phyloP scores from a whole-genome alignment of 176 grass and related monocot species.

The Oryza nivara region DNA sequence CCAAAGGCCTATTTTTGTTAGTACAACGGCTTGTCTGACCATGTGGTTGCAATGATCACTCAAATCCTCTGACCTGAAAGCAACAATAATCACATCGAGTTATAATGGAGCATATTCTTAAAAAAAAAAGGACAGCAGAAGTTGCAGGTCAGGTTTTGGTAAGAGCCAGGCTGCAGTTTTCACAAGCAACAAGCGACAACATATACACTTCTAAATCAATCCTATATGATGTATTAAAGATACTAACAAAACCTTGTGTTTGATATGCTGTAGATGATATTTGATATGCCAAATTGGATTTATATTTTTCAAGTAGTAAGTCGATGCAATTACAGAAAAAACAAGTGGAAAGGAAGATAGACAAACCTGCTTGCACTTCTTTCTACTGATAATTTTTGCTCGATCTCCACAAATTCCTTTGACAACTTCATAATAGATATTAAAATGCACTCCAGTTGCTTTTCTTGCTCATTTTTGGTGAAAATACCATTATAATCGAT shows the following conservation, averaged over 20 bases:
- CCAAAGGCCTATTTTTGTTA: conserved; percentile 75
- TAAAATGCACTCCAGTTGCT: conserved; percentile 64
- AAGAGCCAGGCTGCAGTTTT: neutral
- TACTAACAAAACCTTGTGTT: neutral
- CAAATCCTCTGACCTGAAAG: conserved; percentile 72
- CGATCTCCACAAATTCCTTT: conserved; percentile 71
- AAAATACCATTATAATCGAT: conserved; percentile 15
- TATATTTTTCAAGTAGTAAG: neutral
- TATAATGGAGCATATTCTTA: neutral
- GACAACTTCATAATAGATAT: conserved; percentile 71
- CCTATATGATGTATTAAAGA: neutral
- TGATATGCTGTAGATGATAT: neutral
- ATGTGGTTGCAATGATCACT: conserved; percentile 64
- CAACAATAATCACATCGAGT: neutral
- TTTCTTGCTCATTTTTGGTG: conserved; percentile 70
- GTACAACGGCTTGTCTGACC: conserved; percentile 61
- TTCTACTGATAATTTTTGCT: conserved; percentile 51
- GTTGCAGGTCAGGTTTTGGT: neutral
- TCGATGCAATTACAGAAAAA: neutral
- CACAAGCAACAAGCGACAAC: conserved; percentile 12
- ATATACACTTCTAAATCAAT: neutral
- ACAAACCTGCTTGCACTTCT: conserved; percentile 64
- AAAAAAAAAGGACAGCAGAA: neutral
- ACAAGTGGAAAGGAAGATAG: conserved; percentile 8
- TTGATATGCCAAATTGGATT: neutral